Evolutionary conservation across 768 basidiomycete species (phyloP), one percentile per base, ranked within the genome.

Genomic region (Lentinula detonsa): DNA sequence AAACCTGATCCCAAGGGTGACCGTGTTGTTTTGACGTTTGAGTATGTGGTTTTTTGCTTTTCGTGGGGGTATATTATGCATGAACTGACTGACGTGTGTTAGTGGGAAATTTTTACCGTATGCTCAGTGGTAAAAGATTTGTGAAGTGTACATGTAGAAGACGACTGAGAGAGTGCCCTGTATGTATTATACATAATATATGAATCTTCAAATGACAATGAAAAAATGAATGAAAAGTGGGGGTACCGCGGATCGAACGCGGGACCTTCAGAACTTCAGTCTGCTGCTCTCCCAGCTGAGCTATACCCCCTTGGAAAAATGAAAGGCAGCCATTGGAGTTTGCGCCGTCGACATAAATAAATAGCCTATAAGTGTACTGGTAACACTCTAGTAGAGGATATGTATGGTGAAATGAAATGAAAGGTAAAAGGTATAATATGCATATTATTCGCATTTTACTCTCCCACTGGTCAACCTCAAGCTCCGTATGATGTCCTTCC

Each of bases 61-160:
- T 42, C 45, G 8, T 37, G 28, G n/a, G 21, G n/a, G 46, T 39
- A n/a, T n/a, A n/a, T 33, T 53, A 31, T 52, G 61, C 23, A 23
- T 23, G 23, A 23, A 23, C 23, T 23, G 23, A 23, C 3, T 23
- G 23, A 28, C 28, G 57, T 35, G 9, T 58, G 60, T 42, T 42
- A 91, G 89, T 71, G 89, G 89, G 62, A 91, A 91, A 69, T 91
- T 89, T 75, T 75, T 91, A 65, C 84, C 88, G 5, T 91, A 91
- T 68, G 77, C 83, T 18, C 84, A 78, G 67, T 90, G 88, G 88
- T 90, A 74, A 68, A 70, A 50, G 42, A 6, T 45, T 45, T 16
- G 43, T 23, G 1, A 23, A 23, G 21, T 21, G 21, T 21, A 21
- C 21, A 23, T 2, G 23, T 2, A 23, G 23, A 23, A 23, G 23